Evolutionary conservation across 2,329 filamentous ascomycete genomes (phyloP).

Genomic region (Apiospora saccharicola): DNA sequence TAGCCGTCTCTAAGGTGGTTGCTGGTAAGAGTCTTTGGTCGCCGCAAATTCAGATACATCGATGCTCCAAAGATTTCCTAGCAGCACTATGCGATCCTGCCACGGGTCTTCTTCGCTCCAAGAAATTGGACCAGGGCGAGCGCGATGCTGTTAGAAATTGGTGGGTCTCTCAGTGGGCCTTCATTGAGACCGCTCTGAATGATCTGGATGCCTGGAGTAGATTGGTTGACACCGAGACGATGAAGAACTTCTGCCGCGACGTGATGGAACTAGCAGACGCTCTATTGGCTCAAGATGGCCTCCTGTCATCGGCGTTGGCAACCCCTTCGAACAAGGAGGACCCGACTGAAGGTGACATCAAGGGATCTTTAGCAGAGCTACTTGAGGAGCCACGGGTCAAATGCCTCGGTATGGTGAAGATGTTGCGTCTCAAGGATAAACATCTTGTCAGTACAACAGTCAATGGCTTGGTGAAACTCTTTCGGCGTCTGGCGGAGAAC

Average conservation of each 20-base stretch:
- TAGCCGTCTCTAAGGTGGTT: conserved; percentile 49
- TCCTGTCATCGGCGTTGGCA: conserved; percentile 76
- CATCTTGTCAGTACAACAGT: conserved; percentile 87
- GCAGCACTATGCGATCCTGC: conserved; percentile 63
- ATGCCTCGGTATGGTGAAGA: conserved; percentile 78
- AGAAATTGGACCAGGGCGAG: conserved; percentile 65
- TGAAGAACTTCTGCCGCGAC: conserved; percentile 94
- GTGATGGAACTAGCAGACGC: conserved; percentile 92
- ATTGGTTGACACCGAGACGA: conserved; percentile 74
- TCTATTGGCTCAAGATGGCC: conserved; percentile 83
- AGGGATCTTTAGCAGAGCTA: conserved; percentile 53
- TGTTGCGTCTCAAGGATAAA: conserved; percentile 88
- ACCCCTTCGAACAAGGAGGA: conserved; percentile 39
- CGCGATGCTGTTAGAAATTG: conserved; percentile 73
- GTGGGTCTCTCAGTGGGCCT: conserved; percentile 87
- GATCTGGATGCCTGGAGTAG: conserved; percentile 86
- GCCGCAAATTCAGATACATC: conserved; percentile 64
- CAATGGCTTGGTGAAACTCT: conserved; percentile 82
- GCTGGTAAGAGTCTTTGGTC: conserved; percentile 58
- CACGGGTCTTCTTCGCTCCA: conserved; percentile 63
- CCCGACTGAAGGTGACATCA: conserved; percentile 40
- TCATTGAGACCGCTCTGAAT: conserved; percentile 80
- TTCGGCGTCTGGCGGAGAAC: conserved; percentile 81
- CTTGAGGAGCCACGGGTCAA: conserved; percentile 68
- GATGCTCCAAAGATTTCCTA: conserved; percentile 64